A percentile compares a stretch with the other conserved stretches of the same genome.
Evolutionary conservation across 257 asterid genomes (phyloP).

Genomic region (Nicotiana tabacum): DNA sequence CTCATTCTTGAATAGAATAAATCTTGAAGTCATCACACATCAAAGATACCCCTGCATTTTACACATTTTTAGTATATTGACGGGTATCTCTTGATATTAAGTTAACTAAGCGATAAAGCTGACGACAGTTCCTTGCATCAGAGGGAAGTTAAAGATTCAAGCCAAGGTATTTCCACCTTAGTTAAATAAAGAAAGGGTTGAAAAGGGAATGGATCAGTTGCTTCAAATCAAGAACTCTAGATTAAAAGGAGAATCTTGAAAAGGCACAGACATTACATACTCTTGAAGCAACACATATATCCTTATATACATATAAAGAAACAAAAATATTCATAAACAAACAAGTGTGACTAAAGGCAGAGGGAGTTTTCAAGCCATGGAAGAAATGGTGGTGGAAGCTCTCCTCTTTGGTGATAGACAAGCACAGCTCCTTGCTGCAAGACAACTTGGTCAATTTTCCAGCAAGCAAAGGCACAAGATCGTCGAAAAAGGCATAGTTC

Average conservation of each 20-base stretch:
- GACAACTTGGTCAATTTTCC: conserved; percentile 38
- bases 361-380: conserved; percentile 38
- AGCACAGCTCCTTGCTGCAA: conserved; percentile 51
- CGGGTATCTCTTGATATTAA: conserved; percentile 1
- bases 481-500: conserved; percentile 46
- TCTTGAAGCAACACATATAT: conserved; percentile 48
- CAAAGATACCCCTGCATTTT: background rate
- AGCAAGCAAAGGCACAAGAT: conserved; percentile 48
- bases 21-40: background rate
- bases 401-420: conserved; percentile 54
- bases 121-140: conserved; percentile 35
- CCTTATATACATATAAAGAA: background rate
- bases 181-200: conserved; percentile 12
- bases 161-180: conserved; percentile 37
- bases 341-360: background rate
- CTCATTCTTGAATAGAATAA: background rate
- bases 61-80: background rate
- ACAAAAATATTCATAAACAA: background rate
- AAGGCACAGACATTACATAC: conserved; percentile 49
- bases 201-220: conserved; percentile 45
- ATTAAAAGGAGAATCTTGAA: conserved; percentile 17
- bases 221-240: conserved; percentile 63
- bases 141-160: conserved; percentile 39
- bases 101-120: conserved; percentile 6
- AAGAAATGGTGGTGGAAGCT: conserved; percentile 52